Conservation (phyloP, 768 basidiomycete genomes). For the Suillus hirtellus region DNA sequence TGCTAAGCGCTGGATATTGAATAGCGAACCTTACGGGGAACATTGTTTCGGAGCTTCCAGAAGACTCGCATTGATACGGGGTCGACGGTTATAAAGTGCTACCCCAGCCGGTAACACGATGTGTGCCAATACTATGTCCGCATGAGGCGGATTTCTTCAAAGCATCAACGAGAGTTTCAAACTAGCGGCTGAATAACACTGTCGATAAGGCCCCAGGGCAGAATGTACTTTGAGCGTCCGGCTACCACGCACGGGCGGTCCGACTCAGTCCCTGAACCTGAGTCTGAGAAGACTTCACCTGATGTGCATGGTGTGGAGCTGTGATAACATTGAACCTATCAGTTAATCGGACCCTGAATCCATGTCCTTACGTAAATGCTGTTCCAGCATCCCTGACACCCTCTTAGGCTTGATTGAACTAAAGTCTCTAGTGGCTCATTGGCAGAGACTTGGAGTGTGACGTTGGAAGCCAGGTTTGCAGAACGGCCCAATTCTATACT, state of each 20-base stretch:
- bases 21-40: background rate
- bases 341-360: background rate
- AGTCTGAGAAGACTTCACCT: background rate
- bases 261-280: background rate
- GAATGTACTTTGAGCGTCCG: background rate
- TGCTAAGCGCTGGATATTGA: background rate
- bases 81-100: background rate
- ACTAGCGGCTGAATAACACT: background rate
- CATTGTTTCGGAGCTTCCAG: conserved; percentile 1
- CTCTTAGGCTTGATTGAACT: background rate
- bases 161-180: background rate
- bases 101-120: background rate
- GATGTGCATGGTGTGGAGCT: background rate
- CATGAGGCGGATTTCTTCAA: background rate
- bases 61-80: background rate
- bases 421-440: background rate
- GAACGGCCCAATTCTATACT: background rate
- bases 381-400: background rate
- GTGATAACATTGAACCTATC: background rate
- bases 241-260: background rate
- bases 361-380: background rate
- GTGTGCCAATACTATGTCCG: background rate
- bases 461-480: background rate
- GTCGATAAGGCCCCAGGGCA: background rate
- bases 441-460: background rate